These are phyloP conservation scores for Escallonia herrerae DNA, from an alignment of 129 eudicot genomes.

Conservation along the genomic window DNA sequence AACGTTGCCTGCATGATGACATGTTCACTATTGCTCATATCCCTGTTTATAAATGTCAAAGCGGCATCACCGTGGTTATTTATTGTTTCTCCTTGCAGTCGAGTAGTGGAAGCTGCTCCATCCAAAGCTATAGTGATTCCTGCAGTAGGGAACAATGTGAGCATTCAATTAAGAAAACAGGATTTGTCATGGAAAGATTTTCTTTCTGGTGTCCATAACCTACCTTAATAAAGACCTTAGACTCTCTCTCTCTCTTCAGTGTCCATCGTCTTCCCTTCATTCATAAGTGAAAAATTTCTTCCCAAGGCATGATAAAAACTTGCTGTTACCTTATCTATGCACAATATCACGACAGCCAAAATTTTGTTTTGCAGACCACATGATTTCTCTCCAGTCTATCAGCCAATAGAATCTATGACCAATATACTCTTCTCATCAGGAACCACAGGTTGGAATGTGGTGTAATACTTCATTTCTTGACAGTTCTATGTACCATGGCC, in stretches of 20 bases:
- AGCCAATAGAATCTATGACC: constrained; percentile 53
- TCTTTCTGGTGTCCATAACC: constrained; percentile 33
- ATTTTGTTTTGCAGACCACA: constrained; percentile 36
- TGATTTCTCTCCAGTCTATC: constrained; percentile 55
- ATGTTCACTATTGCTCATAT: background rate
- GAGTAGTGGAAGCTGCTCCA: constrained; percentile 68
- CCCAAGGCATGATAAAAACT: no score
- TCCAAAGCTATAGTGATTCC: constrained; percentile 56
- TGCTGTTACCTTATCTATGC: no score
- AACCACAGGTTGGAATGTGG: constrained; percentile 62
- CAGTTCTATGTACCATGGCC: background rate
- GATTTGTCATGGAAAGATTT: constrained; percentile 67
- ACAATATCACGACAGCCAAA: constrained; percentile 2
- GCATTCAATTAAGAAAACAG: constrained; percentile 48
- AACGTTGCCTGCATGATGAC: background rate
- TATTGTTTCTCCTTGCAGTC: constrained; percentile 36
- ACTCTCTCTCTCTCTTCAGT: background rate
- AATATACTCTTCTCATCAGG: constrained; percentile 93
- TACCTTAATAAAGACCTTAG: constrained; percentile 27
- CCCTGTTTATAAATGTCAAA: background rate
- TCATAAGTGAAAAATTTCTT: no score
- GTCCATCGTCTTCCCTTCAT: no score
- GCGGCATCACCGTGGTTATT: background rate
- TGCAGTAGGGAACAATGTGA: constrained; percentile 41
- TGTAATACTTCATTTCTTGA: constrained; percentile 1